Evolutionary conservation across 371 early-diverging fungal species (phyloP).

Genomic region (Mucor lusitanicus): DNA sequence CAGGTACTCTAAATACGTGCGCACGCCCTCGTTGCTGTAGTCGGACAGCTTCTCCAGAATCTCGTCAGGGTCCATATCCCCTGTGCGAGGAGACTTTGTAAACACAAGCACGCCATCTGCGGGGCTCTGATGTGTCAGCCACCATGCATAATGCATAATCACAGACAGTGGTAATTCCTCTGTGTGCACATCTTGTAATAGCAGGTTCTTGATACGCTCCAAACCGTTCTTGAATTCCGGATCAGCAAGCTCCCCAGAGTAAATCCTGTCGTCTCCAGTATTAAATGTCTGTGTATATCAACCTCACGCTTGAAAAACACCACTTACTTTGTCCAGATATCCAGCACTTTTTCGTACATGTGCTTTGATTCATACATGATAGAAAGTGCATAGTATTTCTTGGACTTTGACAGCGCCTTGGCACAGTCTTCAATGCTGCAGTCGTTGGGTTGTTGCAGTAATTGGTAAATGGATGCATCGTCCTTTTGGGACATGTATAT

Average conservation of each 20-base stretch:
- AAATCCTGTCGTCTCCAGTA: constrained; percentile 39
- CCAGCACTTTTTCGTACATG: constrained; percentile 55
- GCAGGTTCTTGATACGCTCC: constrained; percentile 45
- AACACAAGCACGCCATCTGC: constrained; percentile 52
- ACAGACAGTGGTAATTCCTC: constrained; percentile 40
- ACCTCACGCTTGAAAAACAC: neutral
- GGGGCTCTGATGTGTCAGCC: constrained; percentile 57
- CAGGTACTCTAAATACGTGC: constrained; percentile 61
- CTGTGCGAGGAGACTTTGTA: constrained; percentile 48
- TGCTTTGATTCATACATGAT: constrained; percentile 62
- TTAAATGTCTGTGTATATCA: neutral
- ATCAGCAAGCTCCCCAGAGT: constrained; percentile 54
- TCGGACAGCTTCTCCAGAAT: constrained; percentile 49
- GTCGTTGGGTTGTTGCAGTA: constrained; percentile 58
- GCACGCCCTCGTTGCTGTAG: constrained; percentile 42
- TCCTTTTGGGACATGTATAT: constrained; percentile 57
- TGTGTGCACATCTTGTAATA: constrained; percentile 30
- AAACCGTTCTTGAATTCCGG: constrained; percentile 56
- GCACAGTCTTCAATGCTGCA: constrained; percentile 58
- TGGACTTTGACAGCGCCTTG: constrained; percentile 36
- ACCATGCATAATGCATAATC: constrained; percentile 62
- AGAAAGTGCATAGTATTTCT: constrained; percentile 68
- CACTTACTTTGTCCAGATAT: constrained; percentile 69
- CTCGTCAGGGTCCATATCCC: constrained; percentile 55
- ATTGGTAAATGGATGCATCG: constrained; percentile 32